phyloP scores from a whole-genome alignment of 1,139 yeast genomes.

The Blastobotrys petasosporus region DNA sequence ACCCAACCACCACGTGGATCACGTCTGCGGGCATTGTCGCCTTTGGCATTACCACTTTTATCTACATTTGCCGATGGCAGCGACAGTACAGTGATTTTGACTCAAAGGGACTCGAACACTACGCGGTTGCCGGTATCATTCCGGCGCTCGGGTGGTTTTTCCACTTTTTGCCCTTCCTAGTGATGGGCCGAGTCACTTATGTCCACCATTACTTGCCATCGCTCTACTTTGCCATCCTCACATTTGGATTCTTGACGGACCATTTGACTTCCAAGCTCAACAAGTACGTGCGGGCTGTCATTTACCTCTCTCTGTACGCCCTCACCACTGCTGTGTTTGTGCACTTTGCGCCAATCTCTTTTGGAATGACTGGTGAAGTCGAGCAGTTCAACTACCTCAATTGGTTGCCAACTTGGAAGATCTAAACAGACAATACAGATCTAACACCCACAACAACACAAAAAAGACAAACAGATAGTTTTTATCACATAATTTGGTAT shows the following conservation, averaged over 20 bases:
- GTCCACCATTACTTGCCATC: conserved; percentile 98
- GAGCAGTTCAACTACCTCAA: conserved; percentile 63
- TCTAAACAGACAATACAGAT: background rate
- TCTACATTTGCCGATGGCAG: conserved; percentile 81
- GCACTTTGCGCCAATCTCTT: conserved; percentile 69
- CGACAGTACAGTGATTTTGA: conserved; percentile 77
- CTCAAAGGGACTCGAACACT: conserved; percentile 34
- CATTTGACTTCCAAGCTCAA: conserved; percentile 39
- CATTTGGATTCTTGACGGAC: conserved; percentile 71
- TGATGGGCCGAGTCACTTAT: conserved; percentile 97
- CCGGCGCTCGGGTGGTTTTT: conserved; percentile 93
- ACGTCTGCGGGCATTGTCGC: conserved; percentile 63
- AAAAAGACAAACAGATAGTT: background rate
- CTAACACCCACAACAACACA: background rate
- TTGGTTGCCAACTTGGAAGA: conserved; percentile 72
- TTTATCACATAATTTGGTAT: background rate
- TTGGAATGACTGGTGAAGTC: conserved; percentile 86
- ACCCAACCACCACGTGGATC: conserved; percentile 94
- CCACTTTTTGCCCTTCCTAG: conserved; percentile 82
- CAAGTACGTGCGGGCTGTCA: conserved; percentile 34
- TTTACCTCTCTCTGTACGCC: conserved; percentile 42
- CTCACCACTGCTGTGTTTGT: conserved; percentile 62
- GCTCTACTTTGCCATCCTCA: conserved; percentile 85
- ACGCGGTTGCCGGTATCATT: conserved; percentile 78
- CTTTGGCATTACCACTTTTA: conserved; percentile 52